Evolutionary conservation across 495 filamentous ascomycete genomes (phyloP), one percentile per base, ranked within the genome.

Genomic region (Penicillium bovifimosum): DNA sequence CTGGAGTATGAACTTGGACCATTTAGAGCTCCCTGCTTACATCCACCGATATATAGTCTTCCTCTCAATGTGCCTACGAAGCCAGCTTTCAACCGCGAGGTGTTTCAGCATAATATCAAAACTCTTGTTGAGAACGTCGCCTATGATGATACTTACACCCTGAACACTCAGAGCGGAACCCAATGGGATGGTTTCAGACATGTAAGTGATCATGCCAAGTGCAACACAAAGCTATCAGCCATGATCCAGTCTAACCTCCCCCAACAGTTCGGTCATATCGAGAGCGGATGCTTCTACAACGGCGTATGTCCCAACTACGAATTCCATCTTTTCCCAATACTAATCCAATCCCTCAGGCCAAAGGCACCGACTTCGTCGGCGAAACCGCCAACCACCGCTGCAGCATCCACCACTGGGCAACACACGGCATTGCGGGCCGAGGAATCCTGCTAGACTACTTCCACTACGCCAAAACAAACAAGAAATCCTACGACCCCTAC

Each of bases 131-230:
- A 66, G 28, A 69, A 65, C 20, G 36, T 76, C 6, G 72, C 71
- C 0, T 82, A 78, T 50, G 82, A 86, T 45, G 85, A 88, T 55
- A 71, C 80, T 33, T 82, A 87, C 48, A 71, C 69, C 3, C 60
- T 89, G 64, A 90, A 90, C 61, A 89, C 86, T 0, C 86, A 90
- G 60, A 79, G 78, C 57, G 78, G 80, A 16, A 84, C 82, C 2
- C 86, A 91, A 65, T 89, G 86, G 86, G 86, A 91, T 64, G 82
- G 84, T 18, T 81, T 89, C 45, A 67, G 82, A 46, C 85, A 88
- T 60, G 77, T 80, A 66, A 31, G 61, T 57, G n/a, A 26, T 33
- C 10, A n/a, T 28, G 9, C 10, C 11, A 28, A 18, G 5, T 1
- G 2, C 9, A 31, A 3, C n/a, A 1, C 5, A 10, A 49, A 14